A percentile compares a stretch with the other conserved stretches of the same genome.
Evolutionary conservation across 495 filamentous ascomycete species (phyloP).

Genomic region (Apiosordaria backusii): DNA sequence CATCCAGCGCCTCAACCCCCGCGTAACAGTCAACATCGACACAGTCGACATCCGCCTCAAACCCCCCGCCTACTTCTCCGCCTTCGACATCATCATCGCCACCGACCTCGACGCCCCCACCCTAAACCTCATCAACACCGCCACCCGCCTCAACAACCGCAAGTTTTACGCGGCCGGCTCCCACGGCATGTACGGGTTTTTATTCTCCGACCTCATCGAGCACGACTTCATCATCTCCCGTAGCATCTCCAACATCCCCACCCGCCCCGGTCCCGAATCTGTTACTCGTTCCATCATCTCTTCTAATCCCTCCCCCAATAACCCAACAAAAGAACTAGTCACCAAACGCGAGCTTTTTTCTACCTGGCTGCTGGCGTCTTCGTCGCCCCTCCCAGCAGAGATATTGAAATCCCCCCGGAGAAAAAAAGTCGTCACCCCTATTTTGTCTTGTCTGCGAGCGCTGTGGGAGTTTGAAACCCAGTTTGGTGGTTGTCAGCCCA

Average conservation of each 20-base stretch:
- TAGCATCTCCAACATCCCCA: constrained; percentile 69
- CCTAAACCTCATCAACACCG: constrained; percentile 75
- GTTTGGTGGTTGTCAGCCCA: constrained; percentile 51
- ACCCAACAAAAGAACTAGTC: constrained; percentile 68
- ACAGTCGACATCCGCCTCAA: constrained; percentile 60
- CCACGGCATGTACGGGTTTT: constrained; percentile 90
- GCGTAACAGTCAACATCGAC: constrained; percentile 73
- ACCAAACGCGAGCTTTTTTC: constrained; percentile 88
- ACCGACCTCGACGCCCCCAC: constrained; percentile 74
- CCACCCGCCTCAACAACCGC: constrained; percentile 66
- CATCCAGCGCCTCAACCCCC: constrained; percentile 82
- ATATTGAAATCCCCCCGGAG: constrained; percentile 61
- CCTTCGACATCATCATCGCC: constrained; percentile 86
- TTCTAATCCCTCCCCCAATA: constrained; percentile 68
- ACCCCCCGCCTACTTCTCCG: constrained; percentile 64
- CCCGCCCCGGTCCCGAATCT: constrained; percentile 63
- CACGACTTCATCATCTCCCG: constrained; percentile 88
- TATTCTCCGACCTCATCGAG: constrained; percentile 85
- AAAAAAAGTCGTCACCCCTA: constrained; percentile 69
- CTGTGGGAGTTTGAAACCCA: constrained; percentile 72
- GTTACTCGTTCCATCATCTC: constrained; percentile 71
- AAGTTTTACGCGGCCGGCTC: constrained; percentile 86
- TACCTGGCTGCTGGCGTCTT: constrained; percentile 68
- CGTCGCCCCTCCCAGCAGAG: constrained; percentile 67
- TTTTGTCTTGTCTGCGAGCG: constrained; percentile 76